Base-by-base conservation (phyloP, 1,284 basidiomycete species). In the Apiotrichum sp. region DNA sequence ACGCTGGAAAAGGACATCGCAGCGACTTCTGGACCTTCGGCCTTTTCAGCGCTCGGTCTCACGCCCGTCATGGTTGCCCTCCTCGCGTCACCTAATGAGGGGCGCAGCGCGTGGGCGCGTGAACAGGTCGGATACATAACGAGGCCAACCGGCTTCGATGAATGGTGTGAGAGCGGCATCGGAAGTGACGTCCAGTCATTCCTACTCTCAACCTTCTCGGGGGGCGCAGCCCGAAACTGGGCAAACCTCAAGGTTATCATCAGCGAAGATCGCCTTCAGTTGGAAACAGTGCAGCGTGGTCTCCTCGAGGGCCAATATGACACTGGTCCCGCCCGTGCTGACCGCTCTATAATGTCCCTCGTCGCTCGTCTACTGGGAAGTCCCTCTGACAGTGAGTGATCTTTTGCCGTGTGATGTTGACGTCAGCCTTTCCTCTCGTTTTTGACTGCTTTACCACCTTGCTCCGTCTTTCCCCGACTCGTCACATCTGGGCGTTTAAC, bases 401-500 rank as follows among this genome's bases (percentile, higher is more conserved):
- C 36, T 31, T 2, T 9, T 33, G 5, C 6, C 9, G 13, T 36
- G 8, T 14, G 84, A 22, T 78, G 83, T 51, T 59, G n/a, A 59
- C 53, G 4, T 33, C 56, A 91, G 89, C 87, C 50, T 88, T 90
- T 63, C 58, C 73, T 11, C 75, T 81, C 50, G 78, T 91, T 45
- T 74, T 93, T 11, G 80, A 79, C 54, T 61, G 63, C 46, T 72
- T 76, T 53, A 53, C 64, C 9, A 33, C 53, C 2, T 35, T 86
- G 78, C 62, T 84, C 83, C 61, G 70, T 79, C 16, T 76, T 81
- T 57, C 78, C 84, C 58, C 77, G 82, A 53, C 82, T 80, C 65
- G 81, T 80, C 46, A 78, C 13, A 70, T 88, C 13, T 93, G 90
- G 90, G 67, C 75, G 22, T 83, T 80, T 40, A 85, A 89, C 68